These are phyloP conservation scores for Calvatia gigantea DNA, from an alignment of 768 basidiomycete genomes.

Conservation along the genomic window DNA sequence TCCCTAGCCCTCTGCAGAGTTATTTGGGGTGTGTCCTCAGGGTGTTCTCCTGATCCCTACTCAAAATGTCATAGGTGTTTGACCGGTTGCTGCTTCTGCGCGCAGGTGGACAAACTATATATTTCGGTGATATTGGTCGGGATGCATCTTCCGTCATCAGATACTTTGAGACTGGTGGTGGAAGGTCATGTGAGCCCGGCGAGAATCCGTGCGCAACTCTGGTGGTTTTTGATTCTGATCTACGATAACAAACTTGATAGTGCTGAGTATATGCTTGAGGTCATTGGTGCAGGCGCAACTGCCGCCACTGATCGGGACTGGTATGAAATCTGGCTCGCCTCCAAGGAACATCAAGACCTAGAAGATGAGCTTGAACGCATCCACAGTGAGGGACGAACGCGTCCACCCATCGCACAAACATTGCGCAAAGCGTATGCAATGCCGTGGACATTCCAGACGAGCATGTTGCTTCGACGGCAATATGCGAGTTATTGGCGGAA, in stretches of 20 bases:
- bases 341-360: constrained; percentile 29
- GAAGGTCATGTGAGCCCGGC: constrained; percentile 50
- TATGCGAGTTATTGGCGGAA: constrained; percentile 49
- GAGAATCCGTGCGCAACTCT: constrained; percentile 65
- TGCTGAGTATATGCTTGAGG: constrained; percentile 64
- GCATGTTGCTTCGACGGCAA: constrained; percentile 40
- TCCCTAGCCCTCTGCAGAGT: constrained; percentile 69
- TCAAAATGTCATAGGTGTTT: constrained; percentile 43
- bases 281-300: constrained; percentile 71
- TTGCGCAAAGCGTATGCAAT: constrained; percentile 47
- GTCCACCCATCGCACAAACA: constrained; percentile 33
- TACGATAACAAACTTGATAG: constrained; percentile 31
- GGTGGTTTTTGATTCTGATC: not conserved
- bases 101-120: constrained; percentile 74
- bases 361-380: constrained; percentile 42
- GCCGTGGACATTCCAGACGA: constrained; percentile 47
- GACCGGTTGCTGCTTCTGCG: constrained; percentile 75
- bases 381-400: constrained; percentile 46
- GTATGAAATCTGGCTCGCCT: constrained; percentile 46
- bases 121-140: constrained; percentile 69
- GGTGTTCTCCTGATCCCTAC: not conserved
- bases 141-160: constrained; percentile 58
- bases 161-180: constrained; percentile 78
- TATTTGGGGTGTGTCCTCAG: constrained; percentile 52
- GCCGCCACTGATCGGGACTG: constrained; percentile 52